Percentiles rank a stretch among this genome's conserved stretches.
phyloP scores from a whole-genome alignment of 2,329 filamentous ascomycete species.

The Tricladium varicosporioides region DNA sequence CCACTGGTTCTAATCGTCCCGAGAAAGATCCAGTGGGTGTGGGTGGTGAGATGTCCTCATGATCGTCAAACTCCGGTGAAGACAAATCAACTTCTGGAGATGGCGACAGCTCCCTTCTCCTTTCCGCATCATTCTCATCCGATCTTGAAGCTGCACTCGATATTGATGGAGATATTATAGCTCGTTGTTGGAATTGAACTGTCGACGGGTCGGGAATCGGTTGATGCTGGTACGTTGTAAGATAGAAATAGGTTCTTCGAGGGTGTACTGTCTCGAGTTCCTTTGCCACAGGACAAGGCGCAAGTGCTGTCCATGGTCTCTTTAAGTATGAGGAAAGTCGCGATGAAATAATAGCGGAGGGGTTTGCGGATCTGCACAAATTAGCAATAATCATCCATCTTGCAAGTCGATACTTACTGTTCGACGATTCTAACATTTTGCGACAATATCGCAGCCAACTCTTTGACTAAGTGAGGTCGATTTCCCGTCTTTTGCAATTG shows the following conservation, averaged over 20 bases:
- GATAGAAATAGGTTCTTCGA: slow-evolving; percentile 92
- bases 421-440: slow-evolving; percentile 79
- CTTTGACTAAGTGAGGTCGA: slow-evolving; percentile 90
- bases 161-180: slow-evolving; percentile 79
- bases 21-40: slow-evolving; percentile 66
- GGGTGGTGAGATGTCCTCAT: slow-evolving; percentile 59
- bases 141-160: slow-evolving; percentile 67
- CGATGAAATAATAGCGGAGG: slow-evolving; percentile 91
- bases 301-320: slow-evolving; percentile 73
- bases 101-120: slow-evolving; percentile 71
- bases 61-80: slow-evolving; percentile 78
- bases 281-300: slow-evolving; percentile 87
- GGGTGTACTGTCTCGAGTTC: slow-evolving; percentile 91
- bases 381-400: slow-evolving; percentile 26
- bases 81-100: slow-evolving; percentile 93
- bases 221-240: slow-evolving; percentile 83
- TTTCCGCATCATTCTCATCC: slow-evolving; percentile 69
- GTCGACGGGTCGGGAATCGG: slow-evolving; percentile 68
- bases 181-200: slow-evolving; percentile 48
- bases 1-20: slow-evolving; percentile 40
- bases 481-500: slow-evolving; percentile 90
- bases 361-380: slow-evolving; percentile 79
- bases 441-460: slow-evolving; percentile 78
- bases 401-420: slow-evolving; percentile 64
- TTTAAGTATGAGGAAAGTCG: slow-evolving; percentile 87